Evolutionary conservation across 495 filamentous ascomycete genomes (phyloP), one percentile per base, ranked within the genome.

Genomic region (Cladorrhinum samala): DNA sequence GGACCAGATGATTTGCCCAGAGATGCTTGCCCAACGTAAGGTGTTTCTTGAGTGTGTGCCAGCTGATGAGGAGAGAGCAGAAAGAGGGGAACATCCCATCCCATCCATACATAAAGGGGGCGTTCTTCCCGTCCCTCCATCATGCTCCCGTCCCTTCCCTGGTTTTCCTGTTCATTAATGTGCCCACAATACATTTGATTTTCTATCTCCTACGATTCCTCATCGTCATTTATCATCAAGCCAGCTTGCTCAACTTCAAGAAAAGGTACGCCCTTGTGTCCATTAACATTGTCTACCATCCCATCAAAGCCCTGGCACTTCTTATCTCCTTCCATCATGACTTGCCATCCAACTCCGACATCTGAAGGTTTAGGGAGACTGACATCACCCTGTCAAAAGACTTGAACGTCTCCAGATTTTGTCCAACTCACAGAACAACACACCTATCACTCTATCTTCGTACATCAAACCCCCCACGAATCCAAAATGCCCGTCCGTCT

Each of bases 401-500:
- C n/a, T n/a, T n/a, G n/a, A n/a, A n/a, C n/a, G n/a, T n/a, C n/a
- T n/a, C n/a, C n/a, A n/a, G n/a, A n/a, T n/a, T n/a, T n/a, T n/a
- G n/a, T n/a, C n/a, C n/a, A n/a, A n/a, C n/a, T n/a, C n/a, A n/a
- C n/a, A n/a, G n/a, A n/a, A n/a, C n/a, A n/a, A n/a, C n/a, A n/a
- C n/a, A n/a, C n/a, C n/a, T n/a, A n/a, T n/a, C n/a, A n/a, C n/a
- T n/a, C n/a, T n/a, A n/a, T n/a, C n/a, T 37, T 37, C 14, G 14
- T 44, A 39, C 45, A 46, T 55, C 21, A 37, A 25, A 23, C 13
- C 20, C 46, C 51, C 21, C 30, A 52, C 52, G 46, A 41, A 47
- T 23, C 16, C 56, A 76, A 55, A 53, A 77, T 78, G 75, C 69
- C 71, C 41, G 61, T 75, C 67, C 68, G 73, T 54, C 66, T 77